phyloP scores from a whole-genome alignment of 2,329 filamentous ascomycete species.

The Hypoxylon sp. region DNA sequence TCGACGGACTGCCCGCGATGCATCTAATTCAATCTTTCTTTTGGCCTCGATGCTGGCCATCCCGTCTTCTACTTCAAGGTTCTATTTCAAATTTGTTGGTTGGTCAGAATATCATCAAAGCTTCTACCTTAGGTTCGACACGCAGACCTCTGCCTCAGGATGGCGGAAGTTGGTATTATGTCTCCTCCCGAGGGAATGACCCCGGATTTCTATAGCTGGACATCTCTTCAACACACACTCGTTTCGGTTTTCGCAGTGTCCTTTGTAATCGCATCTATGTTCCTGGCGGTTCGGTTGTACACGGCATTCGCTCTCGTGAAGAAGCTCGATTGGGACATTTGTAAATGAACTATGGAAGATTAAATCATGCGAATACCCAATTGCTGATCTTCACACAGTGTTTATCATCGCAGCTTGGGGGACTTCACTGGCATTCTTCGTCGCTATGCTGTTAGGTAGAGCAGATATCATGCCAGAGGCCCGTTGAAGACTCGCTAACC shows the following conservation, averaged over 20 bases:
- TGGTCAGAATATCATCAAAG: not conserved
- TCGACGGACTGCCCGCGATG: not conserved
- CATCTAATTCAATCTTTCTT: not conserved
- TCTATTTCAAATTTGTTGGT: not conserved
- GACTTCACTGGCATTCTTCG: constrained; percentile 5
- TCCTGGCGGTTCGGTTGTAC: constrained; percentile 11
- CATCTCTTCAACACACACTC: constrained; percentile 5
- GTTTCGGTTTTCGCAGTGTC: constrained; percentile 7
- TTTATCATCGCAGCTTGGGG: constrained; percentile 23
- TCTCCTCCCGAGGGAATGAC: constrained; percentile 21
- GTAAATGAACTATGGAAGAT: not conserved
- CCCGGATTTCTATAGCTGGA: constrained; percentile 17
- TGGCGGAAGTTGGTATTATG: constrained; percentile 24
- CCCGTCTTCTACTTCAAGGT: not conserved
- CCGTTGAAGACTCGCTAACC: not conserved
- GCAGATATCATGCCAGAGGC: not conserved
- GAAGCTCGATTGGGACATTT: constrained; percentile 25
- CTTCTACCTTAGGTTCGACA: not conserved
- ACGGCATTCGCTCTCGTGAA: constrained; percentile 16
- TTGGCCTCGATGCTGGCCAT: not conserved
- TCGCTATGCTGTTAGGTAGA: constrained; percentile 11
- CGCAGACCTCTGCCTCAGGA: not conserved
- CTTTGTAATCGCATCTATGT: constrained; percentile 12
- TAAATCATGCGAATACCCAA: not conserved
- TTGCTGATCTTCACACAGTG: not conserved